Percentiles rank a stretch among this genome's conserved stretches.
Evolutionary conservation across 2,329 filamentous ascomycete species (phyloP).

Genomic region (Pseudocercospora cruenta): DNA sequence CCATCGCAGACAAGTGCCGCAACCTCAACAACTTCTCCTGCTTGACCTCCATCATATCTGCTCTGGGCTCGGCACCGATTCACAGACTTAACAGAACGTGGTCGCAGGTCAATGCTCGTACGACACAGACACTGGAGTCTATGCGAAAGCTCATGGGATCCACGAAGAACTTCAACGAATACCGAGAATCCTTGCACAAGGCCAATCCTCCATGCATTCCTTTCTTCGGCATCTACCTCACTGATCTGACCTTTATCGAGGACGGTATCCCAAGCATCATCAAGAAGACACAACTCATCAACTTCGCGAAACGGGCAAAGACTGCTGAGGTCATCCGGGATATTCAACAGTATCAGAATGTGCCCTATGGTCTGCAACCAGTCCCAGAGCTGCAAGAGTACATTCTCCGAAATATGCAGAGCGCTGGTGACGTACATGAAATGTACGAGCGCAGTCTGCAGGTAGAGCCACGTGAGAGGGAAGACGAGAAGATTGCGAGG

Average conservation of each 20-base stretch:
- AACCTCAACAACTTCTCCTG: slow-evolving; percentile 95
- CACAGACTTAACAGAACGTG: slow-evolving; percentile 91
- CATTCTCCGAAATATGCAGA: slow-evolving; percentile 94
- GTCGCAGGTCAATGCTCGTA: slow-evolving; percentile 88
- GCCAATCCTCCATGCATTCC: slow-evolving; percentile 97
- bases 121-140: slow-evolving; percentile 76
- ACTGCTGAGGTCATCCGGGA: slow-evolving; percentile 97
- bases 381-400: slow-evolving; percentile 95
- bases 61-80: slow-evolving; percentile 90
- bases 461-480: slow-evolving; percentile 91
- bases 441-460: slow-evolving; percentile 98
- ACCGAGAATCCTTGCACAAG: slow-evolving; percentile 87
- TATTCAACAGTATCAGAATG: slow-evolving; percentile 98
- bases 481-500: slow-evolving; percentile 99
- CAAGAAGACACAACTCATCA: slow-evolving; percentile 95
- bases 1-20: slow-evolving; percentile 96
- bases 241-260: slow-evolving; percentile 97
- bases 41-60: slow-evolving; percentile 95
- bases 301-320: slow-evolving; percentile 97
- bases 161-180: slow-evolving; percentile 97
- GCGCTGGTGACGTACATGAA: slow-evolving; percentile 93
- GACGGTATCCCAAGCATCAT: slow-evolving; percentile 95
- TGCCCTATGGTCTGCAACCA: slow-evolving; percentile 87
- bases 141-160: slow-evolving; percentile 96
- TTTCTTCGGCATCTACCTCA: slow-evolving; percentile 98